Evolutionary conservation across 139 green algal genomes (phyloP).

Genomic region (Chlamydomonas applanata): DNA sequence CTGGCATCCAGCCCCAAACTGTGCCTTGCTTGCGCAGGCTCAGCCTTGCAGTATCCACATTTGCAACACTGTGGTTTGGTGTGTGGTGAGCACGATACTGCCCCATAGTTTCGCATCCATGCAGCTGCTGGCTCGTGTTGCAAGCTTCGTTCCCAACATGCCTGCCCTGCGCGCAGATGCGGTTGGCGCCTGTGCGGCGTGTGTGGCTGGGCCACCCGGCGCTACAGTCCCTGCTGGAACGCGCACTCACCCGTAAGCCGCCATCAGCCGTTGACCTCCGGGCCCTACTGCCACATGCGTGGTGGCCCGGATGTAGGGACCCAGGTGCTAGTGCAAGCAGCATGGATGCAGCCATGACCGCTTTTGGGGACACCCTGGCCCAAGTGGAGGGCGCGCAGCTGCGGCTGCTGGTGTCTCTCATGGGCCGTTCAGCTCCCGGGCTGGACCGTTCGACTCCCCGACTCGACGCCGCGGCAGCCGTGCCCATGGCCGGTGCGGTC

Average conservation of each 20-base stretch:
- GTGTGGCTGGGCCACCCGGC: conserved; percentile 20
- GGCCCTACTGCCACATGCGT: conserved; percentile 60
- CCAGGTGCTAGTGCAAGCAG: conserved; percentile 40
- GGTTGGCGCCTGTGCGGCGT: neutral
- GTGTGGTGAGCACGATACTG: no score
- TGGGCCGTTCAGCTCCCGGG: neutral
- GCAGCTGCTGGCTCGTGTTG: no score
- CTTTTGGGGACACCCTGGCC: conserved; percentile 17
- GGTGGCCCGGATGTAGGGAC: conserved; percentile 55
- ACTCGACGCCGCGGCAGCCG: no score
- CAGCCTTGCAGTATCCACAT: no score
- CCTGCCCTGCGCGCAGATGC: conserved; percentile 20
- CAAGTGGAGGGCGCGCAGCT: neutral
- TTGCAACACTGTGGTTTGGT: no score
- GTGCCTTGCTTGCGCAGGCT: no score
- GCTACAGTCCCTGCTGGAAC: conserved; percentile 47
- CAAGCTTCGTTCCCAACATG: neutral
- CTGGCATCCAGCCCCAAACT: no score
- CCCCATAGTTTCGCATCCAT: no score
- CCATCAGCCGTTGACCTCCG: conserved; percentile 65
- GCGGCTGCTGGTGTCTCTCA: neutral
- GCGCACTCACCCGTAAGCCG: conserved; percentile 63
- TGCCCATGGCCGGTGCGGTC: neutral
- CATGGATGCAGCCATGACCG: conserved; percentile 34
- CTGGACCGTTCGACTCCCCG: neutral